Base-by-base conservation (phyloP, 1,284 basidiomycete species). In the Austroboletus novae-zelandiae region DNA sequence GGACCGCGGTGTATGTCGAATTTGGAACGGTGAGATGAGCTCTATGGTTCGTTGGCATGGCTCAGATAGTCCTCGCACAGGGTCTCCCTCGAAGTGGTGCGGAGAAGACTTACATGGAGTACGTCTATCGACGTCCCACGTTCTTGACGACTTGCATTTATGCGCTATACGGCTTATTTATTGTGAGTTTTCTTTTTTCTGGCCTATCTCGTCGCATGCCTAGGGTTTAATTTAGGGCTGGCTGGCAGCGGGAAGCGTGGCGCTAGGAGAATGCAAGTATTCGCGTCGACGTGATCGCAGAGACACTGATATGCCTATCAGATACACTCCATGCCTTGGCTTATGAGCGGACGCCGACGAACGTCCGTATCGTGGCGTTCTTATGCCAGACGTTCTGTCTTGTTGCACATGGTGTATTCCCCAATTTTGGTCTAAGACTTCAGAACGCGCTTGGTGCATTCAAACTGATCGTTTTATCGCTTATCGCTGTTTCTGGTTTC, bases 71-170 rank as follows among this genome's bases (percentile, higher is more conserved):
- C 7, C 4, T 39, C 42, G 5, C 37, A 25, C 25, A 86, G 83
- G 83, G 78, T 15, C 70, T 87, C 6, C 87, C 86, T 5, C 72
- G 79, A 4, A 88, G 76, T 50, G 88, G 88, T 3, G 88, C 83
- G 15, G 88, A 90, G 71, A 88, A 88, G 70, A 85, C 83, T 49
- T 91, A 90, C 58, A 69, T 90, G 31, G 86, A 89, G 53, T 86
- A 76, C 59, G 79, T 88, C 27, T 90, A 80, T 65, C 74, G 79
- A 39, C 71, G 72, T 15, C 88, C 88, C 7, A 76, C 73, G 50
- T 85, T 81, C 57, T 67, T 90, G 49, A 72, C 72, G 7, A 82
- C 82, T 4, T 86, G 83, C 57, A 62, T 75, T 11, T 89, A 78
- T 57, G 76, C 81, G 1, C 68, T 77, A 9, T 86, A 87, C 60